Base-by-base conservation (phyloP, 2,329 filamentous ascomycete species). In the Lachnellula willkommii region DNA sequence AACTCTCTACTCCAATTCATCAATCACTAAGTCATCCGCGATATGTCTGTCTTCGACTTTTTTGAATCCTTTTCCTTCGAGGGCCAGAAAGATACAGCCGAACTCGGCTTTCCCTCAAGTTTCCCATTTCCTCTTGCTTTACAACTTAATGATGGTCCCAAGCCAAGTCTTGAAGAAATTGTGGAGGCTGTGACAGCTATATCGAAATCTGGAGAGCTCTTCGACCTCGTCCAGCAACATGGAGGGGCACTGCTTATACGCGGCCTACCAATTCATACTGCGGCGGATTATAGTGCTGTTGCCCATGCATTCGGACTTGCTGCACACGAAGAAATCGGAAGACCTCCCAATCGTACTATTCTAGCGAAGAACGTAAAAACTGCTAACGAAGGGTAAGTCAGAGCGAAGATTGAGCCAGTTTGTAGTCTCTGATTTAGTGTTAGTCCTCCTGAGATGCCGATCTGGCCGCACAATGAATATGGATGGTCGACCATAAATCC, bases 261-360 rank as follows among this genome's bases (percentile, higher is more conserved):
- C 24, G 71, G 69, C 22, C 65, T 79, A 4, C 76, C 75, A 3
- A 77, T 79, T 52, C 66, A 71, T 42, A 65, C 68, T 49, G 75
- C 75, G 1, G 55, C 72, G 4, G 75, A 77, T 36, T 79, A 78
- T 61, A 77, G 74, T 65, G 70, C 65, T 54, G 77, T 79, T 58
- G 74, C 75, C 0, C 77, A 79, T 55, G 74, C 76, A 0, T 79
- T 79, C 58, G 75, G 75, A 0, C 75, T 71, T 57, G 64, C 58
- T 1, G 75, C 76, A 1, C 77, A 79, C 52, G 77, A 79, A 58
- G 77, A 77, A 54, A 78, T 79, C 42, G 77, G 77, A 0, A 78
- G 77, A 40, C 75, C 78, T 0, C 74, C 78, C 4, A 69, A 77
- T 48, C 64, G 77, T 43, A 75, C 76, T 1, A 43, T 72, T 1